A percentile compares a stretch with the other conserved stretches of the same genome.
phyloP scores from a whole-genome alignment of 2,329 filamentous ascomycete genomes.

The Rutstroemia sp. region DNA sequence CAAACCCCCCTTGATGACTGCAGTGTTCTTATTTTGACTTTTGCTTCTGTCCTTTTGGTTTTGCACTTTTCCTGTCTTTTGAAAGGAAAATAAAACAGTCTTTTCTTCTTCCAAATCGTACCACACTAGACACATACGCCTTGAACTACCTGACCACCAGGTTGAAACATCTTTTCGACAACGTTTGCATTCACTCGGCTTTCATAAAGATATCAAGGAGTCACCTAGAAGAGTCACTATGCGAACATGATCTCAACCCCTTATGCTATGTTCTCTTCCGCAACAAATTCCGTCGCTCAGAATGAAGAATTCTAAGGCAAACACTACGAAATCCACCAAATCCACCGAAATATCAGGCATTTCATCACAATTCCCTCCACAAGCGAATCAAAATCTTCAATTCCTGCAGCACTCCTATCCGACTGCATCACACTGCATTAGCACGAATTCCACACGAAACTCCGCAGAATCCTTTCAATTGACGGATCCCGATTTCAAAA shows the following conservation, averaged over 20 bases:
- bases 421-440: slow-evolving; percentile 9
- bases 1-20: background rate
- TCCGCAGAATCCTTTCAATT: slow-evolving; percentile 3
- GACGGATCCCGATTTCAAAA: background rate
- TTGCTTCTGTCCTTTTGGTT: background rate
- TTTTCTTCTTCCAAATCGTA: background rate
- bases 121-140: background rate
- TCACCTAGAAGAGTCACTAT: background rate
- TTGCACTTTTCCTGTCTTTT: background rate
- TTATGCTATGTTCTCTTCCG: background rate
- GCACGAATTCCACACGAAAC: background rate
- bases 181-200: background rate
- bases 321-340: background rate
- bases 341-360: slow-evolving; percentile 9
- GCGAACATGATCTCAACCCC: background rate
- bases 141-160: background rate
- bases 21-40: background rate
- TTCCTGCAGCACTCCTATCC: slow-evolving; percentile 11
- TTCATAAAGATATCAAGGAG: background rate
- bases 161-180: background rate
- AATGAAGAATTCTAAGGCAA: background rate
- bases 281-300: background rate
- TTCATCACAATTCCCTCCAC: background rate
- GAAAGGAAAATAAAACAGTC: background rate
- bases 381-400: slow-evolving; percentile 9